Conservation (phyloP, 805 yeast species). For the Saccharomyces mikatae region DNA sequence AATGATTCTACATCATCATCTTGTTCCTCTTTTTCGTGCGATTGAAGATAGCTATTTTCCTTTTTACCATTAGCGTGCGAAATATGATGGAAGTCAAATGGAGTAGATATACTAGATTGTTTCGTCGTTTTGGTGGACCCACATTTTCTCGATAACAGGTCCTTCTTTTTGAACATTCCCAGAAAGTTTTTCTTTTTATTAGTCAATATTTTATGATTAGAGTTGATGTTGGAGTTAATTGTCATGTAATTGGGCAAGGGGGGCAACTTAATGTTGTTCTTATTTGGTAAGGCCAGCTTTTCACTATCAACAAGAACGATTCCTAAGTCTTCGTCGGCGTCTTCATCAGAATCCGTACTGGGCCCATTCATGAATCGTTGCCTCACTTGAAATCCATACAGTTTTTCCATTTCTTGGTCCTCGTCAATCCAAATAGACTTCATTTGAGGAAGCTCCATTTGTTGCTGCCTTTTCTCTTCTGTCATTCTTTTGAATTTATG, state of each 20-base stretch:
- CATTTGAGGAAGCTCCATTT: slow-evolving; percentile 27
- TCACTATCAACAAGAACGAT: slow-evolving; percentile 31
- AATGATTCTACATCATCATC: not conserved
- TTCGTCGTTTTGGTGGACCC: not conserved
- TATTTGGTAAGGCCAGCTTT: slow-evolving; percentile 28
- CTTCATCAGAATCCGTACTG: slow-evolving; percentile 8
- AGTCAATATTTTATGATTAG: not conserved
- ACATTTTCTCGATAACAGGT: slow-evolving; percentile 9
- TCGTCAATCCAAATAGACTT: slow-evolving; percentile 39
- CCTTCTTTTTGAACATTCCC: slow-evolving; percentile 26
- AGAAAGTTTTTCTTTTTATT: slow-evolving; percentile 19
- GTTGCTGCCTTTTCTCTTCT: slow-evolving; percentile 3
- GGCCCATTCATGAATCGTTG: slow-evolving; percentile 16
- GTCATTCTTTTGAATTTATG: not conserved
- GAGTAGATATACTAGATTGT: slow-evolving; percentile 28
- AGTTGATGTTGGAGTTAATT: not conserved
- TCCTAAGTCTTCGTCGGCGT: slow-evolving; percentile 23
- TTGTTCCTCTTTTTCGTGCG: slow-evolving; percentile 4
- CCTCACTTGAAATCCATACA: slow-evolving; percentile 28
- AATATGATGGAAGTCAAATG: slow-evolving; percentile 35
- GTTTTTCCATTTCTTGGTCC: slow-evolving; percentile 30
- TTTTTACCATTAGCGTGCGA: slow-evolving; percentile 32
- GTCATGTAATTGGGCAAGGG: slow-evolving; percentile 21
- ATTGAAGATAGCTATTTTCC: slow-evolving; percentile 2
- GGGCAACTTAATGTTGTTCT: slow-evolving; percentile 32